Evolutionary conservation across 2,329 filamentous ascomycete genomes (phyloP), one percentile per base, ranked within the genome.

Genomic region (Hymenoscyphus fructigenus): DNA sequence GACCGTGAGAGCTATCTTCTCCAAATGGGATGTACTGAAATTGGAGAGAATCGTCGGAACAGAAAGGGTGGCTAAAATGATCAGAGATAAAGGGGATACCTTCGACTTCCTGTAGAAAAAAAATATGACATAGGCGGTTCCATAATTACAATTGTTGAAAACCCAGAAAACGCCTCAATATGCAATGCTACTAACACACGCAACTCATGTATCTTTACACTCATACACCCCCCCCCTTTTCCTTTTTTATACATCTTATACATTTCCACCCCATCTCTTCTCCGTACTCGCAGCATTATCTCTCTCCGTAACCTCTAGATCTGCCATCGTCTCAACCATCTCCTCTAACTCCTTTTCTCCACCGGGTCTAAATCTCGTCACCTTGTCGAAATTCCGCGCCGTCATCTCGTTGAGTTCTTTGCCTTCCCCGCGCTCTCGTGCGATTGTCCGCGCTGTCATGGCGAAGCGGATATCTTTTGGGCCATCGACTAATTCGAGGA

Each of bases 401-500:
- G 94, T 97, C 71, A 95, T 81, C 36, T 91, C 84, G 70, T 87
- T 90, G 72, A 91, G 80, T 2, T 80, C 76, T 60, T 85, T 82
- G 47, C 87, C 83, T 15, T 87, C 77, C 58, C 77, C 74, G 64
- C 82, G 79, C 74, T 88, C 84, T 28, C 88, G 84, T 55, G 91
- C 92, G 6, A 98, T 83, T 0, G 92, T 89, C 72, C 90, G 91
- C 29, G 95, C 95, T 2, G 93, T 97, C 85, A 98, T 88, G 73
- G 92, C 92, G 80, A 97, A 97, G 38, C 93, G 91, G 82, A 97
- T 91, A 79, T 99, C 95, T 76, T 89, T 91, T 38, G 93, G 92
- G 41, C 94, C 93, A 78, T 99, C 95, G 67, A 99, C 93, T 36
- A 99, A 86, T 79, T 98, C 93, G 58, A 99, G 88, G 69, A 99